Evolutionary conservation across 1,284 basidiomycete genomes (phyloP).

Genomic region (Trametes versicolor): DNA sequence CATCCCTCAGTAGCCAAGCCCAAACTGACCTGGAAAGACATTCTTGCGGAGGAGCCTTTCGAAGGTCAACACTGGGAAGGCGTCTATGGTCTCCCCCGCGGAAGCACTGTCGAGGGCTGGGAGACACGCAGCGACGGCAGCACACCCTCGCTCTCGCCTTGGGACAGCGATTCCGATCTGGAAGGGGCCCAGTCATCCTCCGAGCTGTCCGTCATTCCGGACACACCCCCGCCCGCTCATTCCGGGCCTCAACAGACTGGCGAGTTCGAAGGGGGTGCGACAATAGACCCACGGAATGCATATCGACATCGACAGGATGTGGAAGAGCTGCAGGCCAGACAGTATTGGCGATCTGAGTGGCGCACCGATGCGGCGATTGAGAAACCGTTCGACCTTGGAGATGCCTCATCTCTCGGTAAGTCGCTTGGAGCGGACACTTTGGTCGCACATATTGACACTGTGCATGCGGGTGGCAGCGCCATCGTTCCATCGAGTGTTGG

Average conservation of each 20-base stretch:
- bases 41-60: conserved; percentile 80
- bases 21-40: conserved; percentile 74
- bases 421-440: neutral
- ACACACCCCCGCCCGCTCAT: conserved; percentile 39
- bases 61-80: conserved; percentile 85
- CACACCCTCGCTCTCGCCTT: conserved; percentile 59
- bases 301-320: conserved; percentile 59
- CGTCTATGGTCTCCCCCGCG: conserved; percentile 55
- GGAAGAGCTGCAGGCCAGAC: conserved; percentile 64
- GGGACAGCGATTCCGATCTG: conserved; percentile 51
- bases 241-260: neutral
- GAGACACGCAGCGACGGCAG: conserved; percentile 55
- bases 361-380: conserved; percentile 53
- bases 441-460: neutral
- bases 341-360: conserved; percentile 79
- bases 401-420: conserved; percentile 75
- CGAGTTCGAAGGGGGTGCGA: neutral
- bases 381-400: conserved; percentile 64
- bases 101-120: conserved; percentile 54
- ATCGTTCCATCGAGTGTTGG: conserved; percentile 51
- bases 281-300: conserved; percentile 24
- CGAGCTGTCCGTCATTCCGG: conserved; percentile 53
- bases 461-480: conserved; percentile 42
- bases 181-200: conserved; percentile 59
- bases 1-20: conserved; percentile 55